Evolutionary conservation across 805 yeast species (phyloP), one percentile per base, ranked within the genome.

Genomic region (Scheffersomyces lignosus): DNA sequence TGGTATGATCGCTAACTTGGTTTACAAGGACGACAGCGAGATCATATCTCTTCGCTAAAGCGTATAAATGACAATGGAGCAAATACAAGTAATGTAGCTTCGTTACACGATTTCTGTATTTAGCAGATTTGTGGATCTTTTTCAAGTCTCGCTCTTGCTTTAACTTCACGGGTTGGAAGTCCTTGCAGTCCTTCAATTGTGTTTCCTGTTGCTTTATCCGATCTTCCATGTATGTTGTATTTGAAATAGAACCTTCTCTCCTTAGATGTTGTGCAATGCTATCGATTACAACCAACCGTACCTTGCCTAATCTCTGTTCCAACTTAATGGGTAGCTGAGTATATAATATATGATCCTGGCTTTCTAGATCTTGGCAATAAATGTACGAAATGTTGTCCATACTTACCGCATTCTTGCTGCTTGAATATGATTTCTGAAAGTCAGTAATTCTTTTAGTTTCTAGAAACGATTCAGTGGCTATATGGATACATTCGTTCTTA

Each of bases 191-290:
- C 3, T 33, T 28, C 27, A 48, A 18, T 18, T 41, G 40, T 2
- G 17, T 32, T 18, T 52, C 57, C 37, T 55, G 62, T 29, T 36
- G 33, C 12, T 42, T 34, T 4, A 63, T 37, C 29, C 71, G 58
- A 14, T 61, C 62, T 26, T 50, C 51, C 17, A 62, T 58, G 20
- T 60, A 60, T 22, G 56, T 64, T 27, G 69, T 63, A 28, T 61
- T 70, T 16, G 79, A 52, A 25, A 43, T 45, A 8, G 48, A 43
- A 16, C 49, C 56, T 44, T 81, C 87, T 1, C 80, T 80, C 39
- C 95, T 65, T 22, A 89, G 57, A 56, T 85, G 95, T 51, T 87
- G 96, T 0, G 91, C 80, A 3, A 90, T 77, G 23, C 96, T 85
- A 58, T 91, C 98, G 7, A 90, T 68, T 1, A 88, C 71, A 0